These are phyloP conservation scores for Hansenula sp. DNA, from an alignment of 1,139 yeast genomes.

Conservation along the genomic window DNA sequence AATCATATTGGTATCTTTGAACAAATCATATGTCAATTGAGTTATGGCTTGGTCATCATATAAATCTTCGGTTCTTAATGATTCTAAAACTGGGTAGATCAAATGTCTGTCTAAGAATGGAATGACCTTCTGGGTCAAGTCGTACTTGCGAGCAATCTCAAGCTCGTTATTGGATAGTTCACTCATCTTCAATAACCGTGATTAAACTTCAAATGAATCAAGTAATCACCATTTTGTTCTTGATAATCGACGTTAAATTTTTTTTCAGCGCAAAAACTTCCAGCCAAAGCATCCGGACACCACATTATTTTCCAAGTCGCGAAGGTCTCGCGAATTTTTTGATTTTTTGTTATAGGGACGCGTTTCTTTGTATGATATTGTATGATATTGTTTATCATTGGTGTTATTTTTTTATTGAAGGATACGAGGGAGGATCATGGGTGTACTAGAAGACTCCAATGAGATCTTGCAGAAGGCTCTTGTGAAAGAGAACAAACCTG, in stretches of 20 bases:
- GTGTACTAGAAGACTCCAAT: constrained; percentile 8
- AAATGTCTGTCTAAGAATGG: constrained; percentile 59
- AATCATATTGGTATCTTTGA: constrained; percentile 53
- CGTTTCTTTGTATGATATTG: too few species aligned
- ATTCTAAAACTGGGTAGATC: constrained; percentile 49
- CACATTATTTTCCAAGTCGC: background rate
- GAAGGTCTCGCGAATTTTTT: constrained; percentile 1
- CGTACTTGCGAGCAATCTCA: constrained; percentile 38
- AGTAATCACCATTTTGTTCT: too few species aligned
- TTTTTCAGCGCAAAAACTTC: background rate
- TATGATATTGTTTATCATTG: too few species aligned
- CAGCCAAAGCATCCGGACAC: background rate
- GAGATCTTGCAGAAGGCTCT: constrained; percentile 10
- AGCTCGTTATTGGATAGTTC: constrained; percentile 29
- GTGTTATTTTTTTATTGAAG: background rate
- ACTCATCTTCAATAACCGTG: too few species aligned
- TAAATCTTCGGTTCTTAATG: constrained; percentile 37
- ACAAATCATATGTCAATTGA: constrained; percentile 44
- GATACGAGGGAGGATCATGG: background rate
- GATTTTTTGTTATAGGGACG: too few species aligned
- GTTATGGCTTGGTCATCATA: constrained; percentile 41
- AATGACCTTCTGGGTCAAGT: constrained; percentile 46
- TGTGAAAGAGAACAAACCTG: constrained; percentile 15
- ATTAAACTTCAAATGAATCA: background rate
- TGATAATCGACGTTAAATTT: constrained; percentile 2